Percentiles rank a stretch among this genome's conserved stretches.
phyloP scores from a whole-genome alignment of 805 yeast species.

The Ogataea methylovora region DNA sequence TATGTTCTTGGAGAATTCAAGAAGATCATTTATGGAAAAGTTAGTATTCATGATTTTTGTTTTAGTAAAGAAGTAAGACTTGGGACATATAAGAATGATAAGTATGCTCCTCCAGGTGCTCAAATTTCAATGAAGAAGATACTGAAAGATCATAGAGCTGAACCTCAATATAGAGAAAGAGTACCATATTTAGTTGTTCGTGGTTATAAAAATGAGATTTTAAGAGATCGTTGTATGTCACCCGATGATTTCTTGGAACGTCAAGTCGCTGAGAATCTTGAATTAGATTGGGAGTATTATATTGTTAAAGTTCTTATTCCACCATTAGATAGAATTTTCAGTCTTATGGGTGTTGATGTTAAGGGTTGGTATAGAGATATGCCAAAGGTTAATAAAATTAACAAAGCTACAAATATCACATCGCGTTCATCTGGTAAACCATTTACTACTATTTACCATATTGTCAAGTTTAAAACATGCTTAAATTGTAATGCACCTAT shows the following conservation, averaged over 20 bases:
- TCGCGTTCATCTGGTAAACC: no score
- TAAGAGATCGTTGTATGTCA: slow-evolving; percentile 72
- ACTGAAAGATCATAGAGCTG: slow-evolving; percentile 59
- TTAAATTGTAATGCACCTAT: slow-evolving; percentile 18
- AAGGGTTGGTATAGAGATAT: slow-evolving; percentile 67
- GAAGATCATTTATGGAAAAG: slow-evolving; percentile 54
- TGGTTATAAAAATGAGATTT: slow-evolving; percentile 43
- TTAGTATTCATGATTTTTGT: slow-evolving; percentile 75
- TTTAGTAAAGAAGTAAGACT: slow-evolving; percentile 85
- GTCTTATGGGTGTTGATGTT: slow-evolving; percentile 75
- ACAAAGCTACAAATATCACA: no score
- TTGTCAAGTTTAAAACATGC: slow-evolving; percentile 22
- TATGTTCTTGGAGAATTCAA: slow-evolving; percentile 61
- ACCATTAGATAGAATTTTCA: slow-evolving; percentile 80
- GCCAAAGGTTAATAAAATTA: slow-evolving; percentile 38
- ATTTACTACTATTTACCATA: slow-evolving; percentile 3
- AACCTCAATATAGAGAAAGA: slow-evolving; percentile 83
- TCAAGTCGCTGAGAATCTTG: slow-evolving; percentile 24
- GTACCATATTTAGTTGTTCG: slow-evolving; percentile 79
- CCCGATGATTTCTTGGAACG: slow-evolving; percentile 63
- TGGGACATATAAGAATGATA: slow-evolving; percentile 72
- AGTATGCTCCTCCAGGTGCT: slow-evolving; percentile 87
- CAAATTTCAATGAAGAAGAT: slow-evolving; percentile 59
- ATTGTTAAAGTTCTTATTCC: slow-evolving; percentile 80
- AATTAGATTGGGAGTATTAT: slow-evolving; percentile 78